Percentiles rank a stretch among this genome's conserved stretches.
These are phyloP conservation scores for Sporisorium iseilematis-ciliati DNA, from an alignment of 1,284 basidiomycete species.

Conservation along the genomic window DNA sequence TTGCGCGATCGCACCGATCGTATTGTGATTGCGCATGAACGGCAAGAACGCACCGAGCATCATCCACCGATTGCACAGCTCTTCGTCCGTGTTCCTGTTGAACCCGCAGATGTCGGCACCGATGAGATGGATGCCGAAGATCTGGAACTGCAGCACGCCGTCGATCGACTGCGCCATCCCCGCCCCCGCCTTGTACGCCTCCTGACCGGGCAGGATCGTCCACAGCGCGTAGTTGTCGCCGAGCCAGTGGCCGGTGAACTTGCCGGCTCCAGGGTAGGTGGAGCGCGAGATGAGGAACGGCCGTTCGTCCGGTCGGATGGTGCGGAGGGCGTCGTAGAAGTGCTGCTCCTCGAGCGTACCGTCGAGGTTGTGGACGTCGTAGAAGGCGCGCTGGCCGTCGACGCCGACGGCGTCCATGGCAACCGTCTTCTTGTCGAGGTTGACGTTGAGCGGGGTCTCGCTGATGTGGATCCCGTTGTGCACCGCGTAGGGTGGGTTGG, in stretches of 20 bases:
- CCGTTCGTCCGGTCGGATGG: slow-evolving; percentile 47
- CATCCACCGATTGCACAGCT: slow-evolving; percentile 75
- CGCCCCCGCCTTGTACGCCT: slow-evolving; percentile 46
- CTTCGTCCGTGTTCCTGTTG: slow-evolving; percentile 78
- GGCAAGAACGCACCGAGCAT: slow-evolving; percentile 49
- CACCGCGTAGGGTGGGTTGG: slow-evolving; percentile 75
- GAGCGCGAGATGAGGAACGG: slow-evolving; percentile 60
- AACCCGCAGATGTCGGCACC: slow-evolving; percentile 58
- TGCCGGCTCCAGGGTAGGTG: slow-evolving; percentile 56
- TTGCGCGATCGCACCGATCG: slow-evolving; percentile 49
- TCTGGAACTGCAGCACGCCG: slow-evolving; percentile 80
- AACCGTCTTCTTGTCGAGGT: slow-evolving; percentile 63
- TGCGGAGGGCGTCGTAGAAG: slow-evolving; percentile 41
- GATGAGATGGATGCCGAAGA: slow-evolving; percentile 68
- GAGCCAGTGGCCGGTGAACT: slow-evolving; percentile 67
- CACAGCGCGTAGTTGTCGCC: slow-evolving; percentile 79
- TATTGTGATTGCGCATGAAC: slow-evolving; percentile 59
- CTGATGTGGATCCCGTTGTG: slow-evolving; percentile 75
- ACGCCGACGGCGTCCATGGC: slow-evolving; percentile 71
- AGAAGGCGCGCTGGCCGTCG: slow-evolving; percentile 28
- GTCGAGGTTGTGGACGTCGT: slow-evolving; percentile 69
- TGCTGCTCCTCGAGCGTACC: slow-evolving; percentile 46
- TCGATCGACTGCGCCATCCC: slow-evolving; percentile 74
- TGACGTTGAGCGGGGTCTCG: slow-evolving; percentile 72
- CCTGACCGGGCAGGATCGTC: slow-evolving; percentile 72